Percentiles rank a stretch among this genome's conserved stretches.
These are phyloP conservation scores for Amanita jacksonii DNA, from an alignment of 768 basidiomycete genomes.

Conservation along the genomic window DNA sequence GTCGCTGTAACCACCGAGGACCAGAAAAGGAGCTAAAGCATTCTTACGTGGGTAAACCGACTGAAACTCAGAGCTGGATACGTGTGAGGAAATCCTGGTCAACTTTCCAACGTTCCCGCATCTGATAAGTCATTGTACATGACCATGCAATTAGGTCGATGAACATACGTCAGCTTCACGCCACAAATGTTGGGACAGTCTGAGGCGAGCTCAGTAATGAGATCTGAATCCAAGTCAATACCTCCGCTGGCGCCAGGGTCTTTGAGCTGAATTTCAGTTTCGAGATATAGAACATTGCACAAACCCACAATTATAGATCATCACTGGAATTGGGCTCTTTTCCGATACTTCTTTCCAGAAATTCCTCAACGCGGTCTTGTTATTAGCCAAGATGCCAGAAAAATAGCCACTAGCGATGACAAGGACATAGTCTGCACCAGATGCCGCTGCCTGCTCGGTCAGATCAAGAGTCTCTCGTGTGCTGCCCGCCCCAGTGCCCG, in stretches of 20 bases:
- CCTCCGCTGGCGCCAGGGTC: slow-evolving; percentile 85
- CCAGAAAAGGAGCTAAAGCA: slow-evolving; percentile 61
- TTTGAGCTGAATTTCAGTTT: slow-evolving; percentile 20
- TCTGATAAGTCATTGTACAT: slow-evolving; percentile 26
- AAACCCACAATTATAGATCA: slow-evolving; percentile 78
- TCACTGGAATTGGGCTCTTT: slow-evolving; percentile 78
- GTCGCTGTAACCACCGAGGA: slow-evolving; percentile 80
- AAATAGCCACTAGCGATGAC: slow-evolving; percentile 86
- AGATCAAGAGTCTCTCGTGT: slow-evolving; percentile 77
- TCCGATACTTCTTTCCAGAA: slow-evolving; percentile 72
- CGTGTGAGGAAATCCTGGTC: slow-evolving; percentile 67
- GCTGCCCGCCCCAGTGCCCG: slow-evolving; percentile 76
- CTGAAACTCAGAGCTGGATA: slow-evolving; percentile 48
- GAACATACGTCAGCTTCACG: slow-evolving; percentile 78
- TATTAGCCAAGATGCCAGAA: slow-evolving; percentile 57
- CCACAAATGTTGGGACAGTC: slow-evolving; percentile 75
- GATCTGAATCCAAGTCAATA: slow-evolving; percentile 85
- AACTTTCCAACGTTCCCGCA: slow-evolving; percentile 92
- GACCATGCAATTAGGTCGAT: background rate
- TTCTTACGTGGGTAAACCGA: slow-evolving; percentile 59
- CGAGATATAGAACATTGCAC: slow-evolving; percentile 2
- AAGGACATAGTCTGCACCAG: slow-evolving; percentile 82
- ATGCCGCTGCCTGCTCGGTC: slow-evolving; percentile 65
- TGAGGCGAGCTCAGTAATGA: slow-evolving; percentile 70
- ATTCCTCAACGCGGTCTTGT: slow-evolving; percentile 61